These are phyloP conservation scores for Bombardia bombarda DNA, from an alignment of 495 filamentous ascomycete genomes.

Conservation along the genomic window DNA sequence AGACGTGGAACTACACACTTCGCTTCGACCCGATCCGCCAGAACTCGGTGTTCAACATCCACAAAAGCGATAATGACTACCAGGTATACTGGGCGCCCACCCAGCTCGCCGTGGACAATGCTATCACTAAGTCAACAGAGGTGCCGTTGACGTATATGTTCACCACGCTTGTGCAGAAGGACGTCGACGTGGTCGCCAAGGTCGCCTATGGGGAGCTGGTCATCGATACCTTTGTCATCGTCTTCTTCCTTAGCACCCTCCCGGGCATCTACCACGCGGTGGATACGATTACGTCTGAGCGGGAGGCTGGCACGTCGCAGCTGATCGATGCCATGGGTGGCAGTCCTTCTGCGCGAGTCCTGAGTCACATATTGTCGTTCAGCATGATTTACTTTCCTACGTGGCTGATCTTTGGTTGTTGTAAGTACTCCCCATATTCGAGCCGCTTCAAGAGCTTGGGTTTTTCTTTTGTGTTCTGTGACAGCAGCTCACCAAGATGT, in stretches of 20 bases:
- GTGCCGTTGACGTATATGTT: slow-evolving; percentile 2
- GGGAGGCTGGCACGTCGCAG: slow-evolving; percentile 65
- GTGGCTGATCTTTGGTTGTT: slow-evolving; percentile 30
- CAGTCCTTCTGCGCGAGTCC: slow-evolving; percentile 4
- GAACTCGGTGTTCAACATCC: not conserved
- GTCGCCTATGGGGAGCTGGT: not conserved
- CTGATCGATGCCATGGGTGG: slow-evolving; percentile 64
- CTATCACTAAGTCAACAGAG: slow-evolving; percentile 11
- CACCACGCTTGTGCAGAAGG: not conserved
- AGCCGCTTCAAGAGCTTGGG: too few relatives aligned
- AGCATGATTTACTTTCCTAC: slow-evolving; percentile 5
- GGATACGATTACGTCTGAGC: slow-evolving; percentile 58
- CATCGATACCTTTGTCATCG: slow-evolving; percentile 5
- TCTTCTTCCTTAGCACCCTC: slow-evolving; percentile 12
- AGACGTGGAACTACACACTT: slow-evolving; percentile 16
- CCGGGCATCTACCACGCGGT: slow-evolving; percentile 11
- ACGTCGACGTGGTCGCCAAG: not conserved
- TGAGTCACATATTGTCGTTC: slow-evolving; percentile 5
- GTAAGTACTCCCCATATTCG: slow-evolving; percentile 4
- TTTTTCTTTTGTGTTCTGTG: not conserved
- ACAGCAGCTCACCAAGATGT: slow-evolving; percentile 29
- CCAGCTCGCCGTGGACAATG: slow-evolving; percentile 15
- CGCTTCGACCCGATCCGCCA: slow-evolving; percentile 6
- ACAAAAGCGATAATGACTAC: slow-evolving; percentile 1
- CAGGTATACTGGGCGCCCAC: slow-evolving; percentile 9